Conservation (phyloP, 371 early-diverging fungal species). For the Mucor plumbeus region DNA sequence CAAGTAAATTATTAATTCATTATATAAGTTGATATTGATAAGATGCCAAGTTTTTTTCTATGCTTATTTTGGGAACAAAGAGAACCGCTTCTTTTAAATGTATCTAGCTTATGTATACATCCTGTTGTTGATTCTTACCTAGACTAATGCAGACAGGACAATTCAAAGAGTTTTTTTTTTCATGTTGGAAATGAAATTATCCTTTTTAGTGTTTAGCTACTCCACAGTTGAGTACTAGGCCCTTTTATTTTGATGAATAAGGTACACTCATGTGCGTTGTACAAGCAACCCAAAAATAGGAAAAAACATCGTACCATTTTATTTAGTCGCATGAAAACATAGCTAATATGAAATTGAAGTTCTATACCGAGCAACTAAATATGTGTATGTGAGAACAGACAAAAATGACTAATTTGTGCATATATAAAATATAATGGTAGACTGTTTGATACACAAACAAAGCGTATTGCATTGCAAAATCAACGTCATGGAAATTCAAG, state of each 20-base stretch:
- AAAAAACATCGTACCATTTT: background rate
- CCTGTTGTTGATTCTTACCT: background rate
- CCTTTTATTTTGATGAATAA: background rate
- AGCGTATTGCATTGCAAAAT: too few species aligned
- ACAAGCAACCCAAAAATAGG: background rate
- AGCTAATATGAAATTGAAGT: too few species aligned
- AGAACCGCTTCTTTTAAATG: background rate
- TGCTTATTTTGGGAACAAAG: background rate
- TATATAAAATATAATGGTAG: too few species aligned
- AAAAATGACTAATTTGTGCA: too few species aligned
- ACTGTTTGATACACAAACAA: too few species aligned
- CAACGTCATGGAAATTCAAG: too few species aligned
- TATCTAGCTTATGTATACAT: background rate
- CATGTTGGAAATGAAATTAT: background rate
- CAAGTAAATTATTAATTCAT: background rate
- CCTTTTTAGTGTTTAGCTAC: background rate
- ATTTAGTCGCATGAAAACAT: too few species aligned
- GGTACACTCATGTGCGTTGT: conserved; percentile 3
- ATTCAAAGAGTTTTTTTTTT: background rate
- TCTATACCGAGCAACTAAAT: too few species aligned
- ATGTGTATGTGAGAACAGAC: too few species aligned
- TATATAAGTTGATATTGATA: background rate
- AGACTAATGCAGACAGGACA: background rate
- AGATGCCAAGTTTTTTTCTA: too few species aligned
- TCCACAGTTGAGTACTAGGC: background rate